A percentile compares a stretch with the other conserved stretches of the same genome.
These are phyloP conservation scores for Stenocarpella maydis DNA, from an alignment of 2,329 filamentous ascomycete species.

Conservation along the genomic window DNA sequence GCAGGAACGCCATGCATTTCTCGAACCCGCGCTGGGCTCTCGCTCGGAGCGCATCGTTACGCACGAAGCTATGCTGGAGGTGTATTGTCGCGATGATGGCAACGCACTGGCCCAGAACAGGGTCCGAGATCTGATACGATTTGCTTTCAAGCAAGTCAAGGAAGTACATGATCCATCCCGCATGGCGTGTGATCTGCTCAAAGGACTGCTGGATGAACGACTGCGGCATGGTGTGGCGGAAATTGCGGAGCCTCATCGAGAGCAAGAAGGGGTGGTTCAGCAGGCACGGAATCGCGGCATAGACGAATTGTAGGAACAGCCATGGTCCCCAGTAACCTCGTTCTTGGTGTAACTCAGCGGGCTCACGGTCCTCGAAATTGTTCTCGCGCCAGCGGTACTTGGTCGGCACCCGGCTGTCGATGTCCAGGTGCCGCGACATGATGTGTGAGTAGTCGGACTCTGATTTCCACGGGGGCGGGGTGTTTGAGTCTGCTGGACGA, in stretches of 20 bases:
- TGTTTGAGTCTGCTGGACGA: background rate
- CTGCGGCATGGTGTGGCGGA: conserved; percentile 60
- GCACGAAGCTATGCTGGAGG: conserved; percentile 4
- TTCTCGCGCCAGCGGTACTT: conserved; percentile 59
- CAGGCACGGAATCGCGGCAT: conserved; percentile 60
- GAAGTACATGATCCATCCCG: conserved; percentile 62
- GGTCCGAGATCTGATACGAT: background rate
- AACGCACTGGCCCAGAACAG: background rate
- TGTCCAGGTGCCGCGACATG: conserved; percentile 58
- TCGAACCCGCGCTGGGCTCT: conserved; percentile 2
- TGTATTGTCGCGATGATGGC: conserved; percentile 6
- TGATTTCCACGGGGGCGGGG: conserved; percentile 39
- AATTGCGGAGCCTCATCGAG: conserved; percentile 60
- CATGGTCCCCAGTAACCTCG: conserved; percentile 62
- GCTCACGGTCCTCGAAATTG: conserved; percentile 52
- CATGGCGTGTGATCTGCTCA: conserved; percentile 59
- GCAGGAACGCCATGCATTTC: conserved; percentile 1
- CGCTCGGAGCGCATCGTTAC: background rate
- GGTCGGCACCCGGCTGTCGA: conserved; percentile 59
- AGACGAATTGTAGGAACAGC: conserved; percentile 60
- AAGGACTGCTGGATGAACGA: conserved; percentile 63
- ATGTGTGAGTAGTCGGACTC: conserved; percentile 62
- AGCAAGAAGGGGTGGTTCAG: conserved; percentile 63
- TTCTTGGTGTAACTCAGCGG: conserved; percentile 52
- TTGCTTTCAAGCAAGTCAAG: conserved; percentile 52